Conservation (phyloP, 225 moss, liverwort and hornwort genomes). For the Bryum argenteum region DNA sequence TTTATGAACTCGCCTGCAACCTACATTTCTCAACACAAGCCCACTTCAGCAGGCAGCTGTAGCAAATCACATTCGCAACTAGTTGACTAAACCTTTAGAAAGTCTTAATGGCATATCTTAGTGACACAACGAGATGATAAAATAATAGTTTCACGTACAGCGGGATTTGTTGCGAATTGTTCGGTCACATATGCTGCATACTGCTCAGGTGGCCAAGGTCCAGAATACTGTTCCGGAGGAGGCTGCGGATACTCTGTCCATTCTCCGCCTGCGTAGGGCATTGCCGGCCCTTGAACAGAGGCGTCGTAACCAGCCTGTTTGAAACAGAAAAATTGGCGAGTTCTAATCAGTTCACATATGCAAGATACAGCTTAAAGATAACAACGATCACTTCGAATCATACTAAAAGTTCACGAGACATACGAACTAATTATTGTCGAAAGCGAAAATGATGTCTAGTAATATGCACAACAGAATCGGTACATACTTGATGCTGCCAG, state of each 20-base stretch:
- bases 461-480: constrained; percentile 15
- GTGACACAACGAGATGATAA: constrained; percentile 14
- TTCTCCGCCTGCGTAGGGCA: constrained; percentile 79
- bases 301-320: constrained; percentile 73
- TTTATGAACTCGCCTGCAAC: constrained; percentile 59
- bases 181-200: constrained; percentile 60
- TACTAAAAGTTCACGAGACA: constrained; percentile 12
- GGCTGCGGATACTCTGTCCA: constrained; percentile 91
- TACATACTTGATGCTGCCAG: constrained; percentile 73
- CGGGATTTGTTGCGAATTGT: constrained; percentile 73
- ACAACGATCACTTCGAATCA: constrained; percentile 14
- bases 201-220: constrained; percentile 97
- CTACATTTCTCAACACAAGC: constrained; percentile 32
- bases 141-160: constrained; percentile 46
- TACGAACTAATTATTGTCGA: not conserved
- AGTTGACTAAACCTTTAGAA: not conserved
- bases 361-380: not conserved
- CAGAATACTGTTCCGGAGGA: constrained; percentile 83
- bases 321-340: constrained; percentile 25
- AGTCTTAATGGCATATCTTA: constrained; percentile 10
- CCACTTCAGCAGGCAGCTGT: constrained; percentile 23
- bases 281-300: constrained; percentile 77
- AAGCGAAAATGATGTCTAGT: not conserved
- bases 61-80: constrained; percentile 16
- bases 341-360: not conserved